Percentiles rank a stretch among this genome's conserved stretches.
Evolutionary conservation across 2,329 filamentous ascomycete species (phyloP).

Genomic region (Torrubiella hemipterigena): DNA sequence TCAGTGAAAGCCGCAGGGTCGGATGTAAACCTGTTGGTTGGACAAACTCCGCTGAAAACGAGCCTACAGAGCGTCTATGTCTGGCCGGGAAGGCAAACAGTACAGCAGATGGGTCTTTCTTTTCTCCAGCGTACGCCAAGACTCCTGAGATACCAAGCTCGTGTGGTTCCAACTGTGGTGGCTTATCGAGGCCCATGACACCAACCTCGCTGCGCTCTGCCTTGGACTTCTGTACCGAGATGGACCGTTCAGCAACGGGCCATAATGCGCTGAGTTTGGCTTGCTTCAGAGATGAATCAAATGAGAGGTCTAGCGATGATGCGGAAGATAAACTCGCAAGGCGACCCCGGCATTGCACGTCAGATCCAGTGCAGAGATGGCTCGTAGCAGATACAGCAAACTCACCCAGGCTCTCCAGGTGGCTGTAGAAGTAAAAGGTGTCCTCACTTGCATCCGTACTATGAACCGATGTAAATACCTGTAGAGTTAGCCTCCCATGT

Average conservation of each 20-base stretch:
- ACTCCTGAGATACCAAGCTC: constrained; percentile 71
- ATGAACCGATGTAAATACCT: constrained; percentile 56
- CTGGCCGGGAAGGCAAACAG: constrained; percentile 77
- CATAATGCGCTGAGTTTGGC: constrained; percentile 56
- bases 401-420: constrained; percentile 41
- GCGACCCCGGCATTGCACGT: constrained; percentile 36
- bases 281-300: constrained; percentile 53
- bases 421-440: constrained; percentile 59
- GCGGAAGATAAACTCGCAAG: constrained; percentile 35
- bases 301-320: constrained; percentile 64
- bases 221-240: constrained; percentile 27
- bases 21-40: constrained; percentile 74
- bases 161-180: constrained; percentile 48
- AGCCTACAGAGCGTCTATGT: constrained; percentile 48
- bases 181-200: constrained; percentile 54
- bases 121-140: constrained; percentile 65
- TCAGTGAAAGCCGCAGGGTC: constrained; percentile 57
- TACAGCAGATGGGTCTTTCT: constrained; percentile 59
- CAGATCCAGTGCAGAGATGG: constrained; percentile 35
- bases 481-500: constrained; percentile 17
- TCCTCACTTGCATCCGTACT: constrained; percentile 42
- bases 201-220: constrained; percentile 65
- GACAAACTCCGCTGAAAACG: constrained; percentile 54
- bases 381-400: constrained; percentile 42
- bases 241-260: constrained; percentile 30